Evolutionary conservation across 768 basidiomycete genomes (phyloP).

Genomic region (Panellus pusillus): DNA sequence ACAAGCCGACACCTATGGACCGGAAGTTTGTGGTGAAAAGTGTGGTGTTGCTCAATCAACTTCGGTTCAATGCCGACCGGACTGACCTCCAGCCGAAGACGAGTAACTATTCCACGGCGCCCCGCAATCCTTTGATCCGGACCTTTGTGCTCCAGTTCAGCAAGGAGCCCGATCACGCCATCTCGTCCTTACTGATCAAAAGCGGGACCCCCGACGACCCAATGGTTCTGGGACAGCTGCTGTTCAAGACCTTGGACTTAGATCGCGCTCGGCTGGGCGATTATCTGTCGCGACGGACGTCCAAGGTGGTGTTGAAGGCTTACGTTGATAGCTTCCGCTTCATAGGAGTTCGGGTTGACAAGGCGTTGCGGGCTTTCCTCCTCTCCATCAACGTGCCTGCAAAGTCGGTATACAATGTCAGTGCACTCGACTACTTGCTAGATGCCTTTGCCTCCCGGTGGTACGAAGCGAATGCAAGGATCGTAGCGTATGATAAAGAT

Average conservation of each 20-base stretch:
- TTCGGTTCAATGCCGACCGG: constrained; percentile 71
- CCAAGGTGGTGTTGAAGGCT: constrained; percentile 74
- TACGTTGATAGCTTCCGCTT: constrained; percentile 91
- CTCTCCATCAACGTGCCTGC: constrained; percentile 68
- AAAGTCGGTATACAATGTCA: constrained; percentile 35
- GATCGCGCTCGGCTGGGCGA: constrained; percentile 83
- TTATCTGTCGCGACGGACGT: constrained; percentile 74
- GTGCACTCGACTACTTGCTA: constrained; percentile 67
- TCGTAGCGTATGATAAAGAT: constrained; percentile 81
- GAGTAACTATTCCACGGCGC: constrained; percentile 34
- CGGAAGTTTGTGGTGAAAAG: constrained; percentile 87
- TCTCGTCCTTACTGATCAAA: constrained; percentile 66
- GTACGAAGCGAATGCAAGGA: constrained; percentile 83
- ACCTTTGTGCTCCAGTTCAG: constrained; percentile 80
- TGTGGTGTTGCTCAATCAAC: constrained; percentile 73
- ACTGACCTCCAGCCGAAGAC: constrained; percentile 54
- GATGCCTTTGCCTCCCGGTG: constrained; percentile 86
- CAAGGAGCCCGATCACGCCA: constrained; percentile 77
- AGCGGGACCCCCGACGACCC: constrained; percentile 63
- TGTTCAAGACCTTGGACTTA: constrained; percentile 83
- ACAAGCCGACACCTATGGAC: constrained; percentile 60
- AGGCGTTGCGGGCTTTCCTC: constrained; percentile 86
- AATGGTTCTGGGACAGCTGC: constrained; percentile 68
- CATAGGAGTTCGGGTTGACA: constrained; percentile 78
- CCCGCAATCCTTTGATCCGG: constrained; percentile 63